Base-by-base conservation (phyloP, 345 rosid genomes). In the Capsella bursapastoris region DNA sequence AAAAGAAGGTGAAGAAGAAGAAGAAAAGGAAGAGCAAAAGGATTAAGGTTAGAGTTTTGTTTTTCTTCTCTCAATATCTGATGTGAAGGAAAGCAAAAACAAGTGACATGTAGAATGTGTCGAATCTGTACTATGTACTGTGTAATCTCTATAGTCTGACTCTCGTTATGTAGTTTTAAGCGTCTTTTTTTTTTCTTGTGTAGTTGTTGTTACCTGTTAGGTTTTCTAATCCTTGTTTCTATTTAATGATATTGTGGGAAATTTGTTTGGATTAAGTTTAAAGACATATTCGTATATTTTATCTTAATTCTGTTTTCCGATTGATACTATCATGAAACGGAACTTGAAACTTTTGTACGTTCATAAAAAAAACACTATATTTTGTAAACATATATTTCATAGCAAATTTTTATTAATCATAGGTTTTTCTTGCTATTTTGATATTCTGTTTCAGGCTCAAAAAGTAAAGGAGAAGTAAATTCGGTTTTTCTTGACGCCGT, bases 21-120 rank as follows among this genome's bases (percentile, higher is more conserved):
- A 64, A 41, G 25, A 22, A 22, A 77, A 80, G 18, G 88, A 84
- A 72, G 83, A 70, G 50, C 84, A 81, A 81, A 77, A 70, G 47
- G 80, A 64, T 29, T 77, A 65, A 70, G 80, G 56, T 50, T 22
- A 25, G 35, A 2, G 57, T 48, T 59, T 60, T 15, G 32, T 10
- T 13, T n/a, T 31, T 45, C 67, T 58, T 58, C 47, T 58, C 52
- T 66, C 15, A 55, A 65, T 22, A 57, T 40, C 51, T 66, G 66
- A 34, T 56, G 57, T 55, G 70, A 73, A 22, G 64, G 53, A 47
- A 64, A 44, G 64, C 59, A 74, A 8, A 7, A 74, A 44, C 40
- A 66, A 49, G 59, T 37, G 37, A 55, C 32, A 18, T 47, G n/a
- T 57, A 47, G 66, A 50, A 47, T 22, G 51, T 75, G 64, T 45